Conservation (phyloP, 768 basidiomycete species). For the Suillus spraguei region DNA sequence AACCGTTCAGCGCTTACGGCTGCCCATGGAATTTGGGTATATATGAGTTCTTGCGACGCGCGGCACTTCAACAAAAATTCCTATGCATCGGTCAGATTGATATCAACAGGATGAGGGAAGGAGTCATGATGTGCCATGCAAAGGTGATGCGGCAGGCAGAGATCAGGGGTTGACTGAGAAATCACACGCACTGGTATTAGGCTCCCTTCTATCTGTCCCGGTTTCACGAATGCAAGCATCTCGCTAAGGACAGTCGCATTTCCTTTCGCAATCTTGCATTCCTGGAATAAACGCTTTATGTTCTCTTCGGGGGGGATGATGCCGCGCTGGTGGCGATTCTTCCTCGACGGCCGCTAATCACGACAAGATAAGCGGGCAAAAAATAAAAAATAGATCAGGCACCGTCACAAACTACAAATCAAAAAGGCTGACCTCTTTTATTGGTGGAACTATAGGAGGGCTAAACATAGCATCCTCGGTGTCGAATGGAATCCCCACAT, state of each 20-base stretch:
- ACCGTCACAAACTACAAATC: not conserved
- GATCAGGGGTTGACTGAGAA: too few species aligned
- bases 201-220: slow-evolving; percentile 64
- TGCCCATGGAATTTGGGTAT: slow-evolving; percentile 91
- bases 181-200: too few species aligned
- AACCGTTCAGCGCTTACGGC: slow-evolving; percentile 78
- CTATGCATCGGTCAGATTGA: slow-evolving; percentile 38
- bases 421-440: not conserved
- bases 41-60: slow-evolving; percentile 82
- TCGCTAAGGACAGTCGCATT: slow-evolving; percentile 77
- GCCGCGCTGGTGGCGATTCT: slow-evolving; percentile 24
- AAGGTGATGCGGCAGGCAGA: too few species aligned
- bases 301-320: slow-evolving; percentile 83
- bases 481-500: slow-evolving; percentile 78
- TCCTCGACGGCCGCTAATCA: slow-evolving; percentile 2
- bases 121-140: not conserved
- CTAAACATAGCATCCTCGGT: slow-evolving; percentile 80
- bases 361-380: not conserved
- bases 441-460: slow-evolving; percentile 46
- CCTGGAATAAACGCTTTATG: slow-evolving; percentile 78
- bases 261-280: slow-evolving; percentile 83
- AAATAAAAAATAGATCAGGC: not conserved
- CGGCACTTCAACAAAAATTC: slow-evolving; percentile 84
- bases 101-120: not conserved
- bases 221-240: slow-evolving; percentile 66